These are phyloP conservation scores for Aureobasidium uvarum DNA, from an alignment of 2,329 filamentous ascomycete species.

Conservation along the genomic window DNA sequence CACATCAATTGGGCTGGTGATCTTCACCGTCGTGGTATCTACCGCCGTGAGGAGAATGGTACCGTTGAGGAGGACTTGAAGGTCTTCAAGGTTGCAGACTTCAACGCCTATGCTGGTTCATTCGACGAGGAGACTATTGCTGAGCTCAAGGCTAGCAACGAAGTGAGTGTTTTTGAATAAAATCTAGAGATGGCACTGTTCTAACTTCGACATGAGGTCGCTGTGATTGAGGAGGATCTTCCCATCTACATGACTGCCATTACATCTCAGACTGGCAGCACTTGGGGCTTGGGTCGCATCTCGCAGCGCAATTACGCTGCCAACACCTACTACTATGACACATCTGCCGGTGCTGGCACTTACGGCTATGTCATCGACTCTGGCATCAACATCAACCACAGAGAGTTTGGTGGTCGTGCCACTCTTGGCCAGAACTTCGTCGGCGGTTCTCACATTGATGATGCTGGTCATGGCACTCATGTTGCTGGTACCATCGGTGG, in stretches of 20 bases:
- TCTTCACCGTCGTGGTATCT: conserved; percentile 25
- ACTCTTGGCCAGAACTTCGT: conserved; percentile 37
- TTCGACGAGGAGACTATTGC: conserved; percentile 26
- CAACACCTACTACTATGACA: conserved; percentile 29
- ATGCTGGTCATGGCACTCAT: conserved; percentile 64
- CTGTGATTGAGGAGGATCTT: conserved; percentile 25
- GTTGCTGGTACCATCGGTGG: conserved; percentile 62
- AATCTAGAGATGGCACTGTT: too few relatives aligned
- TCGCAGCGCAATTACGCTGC: conserved; percentile 27
- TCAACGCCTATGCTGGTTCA: conserved; percentile 27
- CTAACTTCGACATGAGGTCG: neutral
- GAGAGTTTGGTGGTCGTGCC: conserved; percentile 41
- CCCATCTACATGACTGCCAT: conserved; percentile 27
- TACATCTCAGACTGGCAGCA: conserved; percentile 29
- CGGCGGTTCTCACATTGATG: conserved; percentile 39
- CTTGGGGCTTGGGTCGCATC: conserved; percentile 32
- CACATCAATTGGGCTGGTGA: conserved; percentile 27
- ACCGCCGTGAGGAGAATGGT: conserved; percentile 23
- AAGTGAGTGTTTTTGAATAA: too few relatives aligned
- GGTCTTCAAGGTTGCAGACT: conserved; percentile 24
- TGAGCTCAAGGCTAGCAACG: conserved; percentile 27
- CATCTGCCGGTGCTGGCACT: conserved; percentile 35
- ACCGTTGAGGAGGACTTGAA: conserved; percentile 24
- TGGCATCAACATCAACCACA: conserved; percentile 33
- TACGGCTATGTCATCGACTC: conserved; percentile 46